Conservation (phyloP, 768 basidiomycete species). For the Tubosaeta sp. region DNA sequence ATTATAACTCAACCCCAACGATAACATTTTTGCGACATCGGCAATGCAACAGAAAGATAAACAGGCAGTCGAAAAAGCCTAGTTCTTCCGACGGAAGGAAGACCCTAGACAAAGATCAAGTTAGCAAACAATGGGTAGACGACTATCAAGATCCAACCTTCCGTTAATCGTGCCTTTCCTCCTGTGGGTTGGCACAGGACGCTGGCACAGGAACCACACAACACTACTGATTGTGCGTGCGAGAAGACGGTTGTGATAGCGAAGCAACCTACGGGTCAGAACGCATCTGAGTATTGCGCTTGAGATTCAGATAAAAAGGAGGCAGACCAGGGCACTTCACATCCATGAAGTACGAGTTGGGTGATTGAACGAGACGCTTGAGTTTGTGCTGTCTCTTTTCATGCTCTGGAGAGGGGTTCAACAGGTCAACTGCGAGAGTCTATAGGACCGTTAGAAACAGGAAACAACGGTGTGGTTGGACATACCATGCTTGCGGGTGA, state of each 20-base stretch:
- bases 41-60: slow-evolving; percentile 2
- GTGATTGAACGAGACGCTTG: slow-evolving; percentile 97
- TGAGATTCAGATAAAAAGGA: background rate
- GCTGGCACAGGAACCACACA: slow-evolving; percentile 88
- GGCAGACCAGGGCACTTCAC: slow-evolving; percentile 93
- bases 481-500: slow-evolving; percentile 19
- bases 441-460: slow-evolving; percentile 30
- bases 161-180: slow-evolving; percentile 96
- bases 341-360: slow-evolving; percentile 99
- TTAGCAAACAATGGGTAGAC: slow-evolving; percentile 5
- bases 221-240: slow-evolving; percentile 95
- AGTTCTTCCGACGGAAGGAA: slow-evolving; percentile 98
- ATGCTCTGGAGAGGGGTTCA: slow-evolving; percentile 87
- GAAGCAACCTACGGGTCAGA: slow-evolving; percentile 71
- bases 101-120: slow-evolving; percentile 55
- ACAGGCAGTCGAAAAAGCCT: slow-evolving; percentile 17
- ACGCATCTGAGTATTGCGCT: background rate
- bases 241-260: slow-evolving; percentile 98
- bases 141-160: slow-evolving; percentile 59
- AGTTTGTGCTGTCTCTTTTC: slow-evolving; percentile 96
- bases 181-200: slow-evolving; percentile 98
- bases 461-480: background rate
- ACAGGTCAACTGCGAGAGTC: slow-evolving; percentile 97
- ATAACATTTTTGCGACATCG: slow-evolving; percentile 11
- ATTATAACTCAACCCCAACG: slow-evolving; percentile 8